Base-by-base conservation (phyloP, 768 basidiomycete genomes). In the Lentinula guzmanii region DNA sequence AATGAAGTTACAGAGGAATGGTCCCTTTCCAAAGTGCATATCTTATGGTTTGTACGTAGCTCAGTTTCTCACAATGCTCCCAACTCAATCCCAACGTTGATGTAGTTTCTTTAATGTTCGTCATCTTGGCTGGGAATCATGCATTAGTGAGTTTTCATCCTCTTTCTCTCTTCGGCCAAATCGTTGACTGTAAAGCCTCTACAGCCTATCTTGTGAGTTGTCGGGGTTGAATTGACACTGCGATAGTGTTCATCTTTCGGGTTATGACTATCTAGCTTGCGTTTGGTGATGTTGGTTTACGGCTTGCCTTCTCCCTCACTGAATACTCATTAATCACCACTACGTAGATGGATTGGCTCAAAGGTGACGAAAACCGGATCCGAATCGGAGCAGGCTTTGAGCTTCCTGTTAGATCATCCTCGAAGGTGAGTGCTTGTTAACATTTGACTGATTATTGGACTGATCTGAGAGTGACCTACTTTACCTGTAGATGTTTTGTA, bases 371-470 rank as follows among this genome's bases (percentile, higher is more conserved):
- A 28, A 7, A 62, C 69, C 5, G 68, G 71, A 0, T 84, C 87
- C 0, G 77, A 80, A 0, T 63, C 75, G 0, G 70, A 81, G 37
- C 78, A 84, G 52, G 84, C 85, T 0, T 71, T 91, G 4, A 82
- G 84, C 15, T 93, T 92, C 70, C 75, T 93, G 9, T 81, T 93
- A 5, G 84, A 90, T 62, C 91, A 92, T 72, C 90, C 91, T 2
- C 79, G 91, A 50, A 80, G 86, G 79, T 86, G 65, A 15, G 72
- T 60, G 51, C n/a, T 1, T 6, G 4, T 24, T 24, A 34, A n/a
- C 21, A 42, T 7, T 33, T 34, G 1, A 15, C 43, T 5, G 46
- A 24, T 39, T 1, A 34, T 48, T 21, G 18, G 62, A 21, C n/a
- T 45, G 28, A 28, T 28, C 28, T 28, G 28, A 28, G 28, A 28